A percentile compares a stretch with the other conserved stretches of the same genome.
These are phyloP conservation scores for Aspergillus sergii DNA, from an alignment of 2,329 filamentous ascomycete genomes.

Conservation along the genomic window DNA sequence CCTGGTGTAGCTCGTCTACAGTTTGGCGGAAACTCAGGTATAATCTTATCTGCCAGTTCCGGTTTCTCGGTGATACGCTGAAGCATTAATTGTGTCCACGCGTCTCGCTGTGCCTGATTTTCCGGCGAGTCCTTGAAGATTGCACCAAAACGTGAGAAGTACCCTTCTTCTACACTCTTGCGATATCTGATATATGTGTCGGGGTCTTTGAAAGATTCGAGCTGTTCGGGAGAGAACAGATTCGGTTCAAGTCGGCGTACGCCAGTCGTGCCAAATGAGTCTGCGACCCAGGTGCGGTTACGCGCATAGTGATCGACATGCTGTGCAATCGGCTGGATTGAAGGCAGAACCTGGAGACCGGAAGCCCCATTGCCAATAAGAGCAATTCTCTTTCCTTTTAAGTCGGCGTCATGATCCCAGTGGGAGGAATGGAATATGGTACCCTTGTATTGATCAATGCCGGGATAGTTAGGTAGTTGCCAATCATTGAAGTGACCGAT, in stretches of 20 bases:
- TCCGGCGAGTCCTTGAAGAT: conserved; percentile 58
- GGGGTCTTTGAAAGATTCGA: conserved; percentile 62
- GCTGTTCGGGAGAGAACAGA: conserved; percentile 56
- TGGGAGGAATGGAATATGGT: conserved; percentile 62
- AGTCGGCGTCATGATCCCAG: conserved; percentile 58
- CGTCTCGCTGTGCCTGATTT: conserved; percentile 52
- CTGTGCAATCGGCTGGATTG: conserved; percentile 40
- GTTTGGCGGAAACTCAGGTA: conserved; percentile 66
- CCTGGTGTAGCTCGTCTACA: conserved; percentile 68
- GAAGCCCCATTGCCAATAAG: conserved; percentile 67
- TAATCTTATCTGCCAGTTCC: conserved; percentile 57
- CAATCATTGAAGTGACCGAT: conserved; percentile 69
- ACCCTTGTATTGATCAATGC: conserved; percentile 58
- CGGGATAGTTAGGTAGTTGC: conserved; percentile 64
- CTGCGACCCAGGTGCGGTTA: conserved; percentile 68
- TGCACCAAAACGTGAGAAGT: conserved; percentile 60
- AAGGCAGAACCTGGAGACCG: conserved; percentile 56
- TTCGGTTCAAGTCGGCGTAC: conserved; percentile 59
- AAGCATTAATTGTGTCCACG: conserved; percentile 58
- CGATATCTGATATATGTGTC: conserved; percentile 63
- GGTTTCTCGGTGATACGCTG: conserved; percentile 57
- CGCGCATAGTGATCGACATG: conserved; percentile 67
- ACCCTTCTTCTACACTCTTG: conserved; percentile 61
- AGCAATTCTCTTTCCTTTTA: conserved; percentile 53
- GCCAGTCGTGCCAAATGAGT: conserved; percentile 60